Evolutionary conservation across 192 early-diverging fungal genomes (phyloP), one percentile per base, ranked within the genome.

Genomic region (Mortierella hygrophila): DNA sequence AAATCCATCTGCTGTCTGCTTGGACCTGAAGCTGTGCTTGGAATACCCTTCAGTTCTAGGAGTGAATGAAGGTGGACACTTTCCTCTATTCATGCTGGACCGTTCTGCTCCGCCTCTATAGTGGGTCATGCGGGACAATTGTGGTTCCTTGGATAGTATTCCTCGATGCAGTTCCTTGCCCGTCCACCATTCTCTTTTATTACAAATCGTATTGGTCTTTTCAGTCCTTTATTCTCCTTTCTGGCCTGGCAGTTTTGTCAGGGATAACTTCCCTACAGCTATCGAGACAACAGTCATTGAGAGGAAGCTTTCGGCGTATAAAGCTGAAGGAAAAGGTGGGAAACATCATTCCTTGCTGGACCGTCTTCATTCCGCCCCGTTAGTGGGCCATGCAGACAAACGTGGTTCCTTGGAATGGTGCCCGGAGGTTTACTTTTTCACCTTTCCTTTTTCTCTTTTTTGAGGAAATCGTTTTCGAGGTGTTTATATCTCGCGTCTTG

Each of bases 1-100:
- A 65, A 65, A 65, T 65, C 60, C 60, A 29, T 65, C 23, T 65
- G 60, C 60, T 65, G 60, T 65, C 29, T 65, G 60, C 29, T 65
- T 65, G 11, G 29, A 11, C 60, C 60, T 65, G 60, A 65, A 65
- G 6, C 1, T 6, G 60, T 65, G 1, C 60, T 65, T 6, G 13
- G 60, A 15, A 21, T 21, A 52, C 49, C 60, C 60, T 6, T 13
- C 9, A 15, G 10, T 26, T 65, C 55, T 26, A 7, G 49, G 49
- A 52, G 49, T 6, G 49, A 52, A 20, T 4, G 49, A 52, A 21
- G 49, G 49, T 52, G 49, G 49, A 52, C 0, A 46, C 10, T 46
- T 3, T 46, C 44, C 44, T 46, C 44, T 52, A 20, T 52, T 52
- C 49, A 18, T 52, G 49, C 49, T 52, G 49, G 49, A 52, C 49